Conservation (phyloP, 192 early-diverging fungal species). For the Coemansia asiatica region DNA sequence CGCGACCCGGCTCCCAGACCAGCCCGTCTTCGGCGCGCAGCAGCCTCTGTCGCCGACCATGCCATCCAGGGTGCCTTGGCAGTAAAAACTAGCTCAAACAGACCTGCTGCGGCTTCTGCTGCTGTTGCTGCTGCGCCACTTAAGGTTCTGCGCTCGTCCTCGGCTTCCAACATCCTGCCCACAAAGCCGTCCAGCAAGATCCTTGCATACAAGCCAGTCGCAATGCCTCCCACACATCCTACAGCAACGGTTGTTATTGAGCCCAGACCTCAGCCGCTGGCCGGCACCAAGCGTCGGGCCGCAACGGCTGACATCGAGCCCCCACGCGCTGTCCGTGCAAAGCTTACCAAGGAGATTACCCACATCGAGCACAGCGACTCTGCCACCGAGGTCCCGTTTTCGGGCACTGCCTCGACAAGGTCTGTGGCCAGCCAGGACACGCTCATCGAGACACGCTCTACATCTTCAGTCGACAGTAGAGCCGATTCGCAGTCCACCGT, state of each 20-base stretch:
- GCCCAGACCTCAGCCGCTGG: conserved; percentile 17
- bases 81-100: neutral
- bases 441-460: conserved; percentile 19
- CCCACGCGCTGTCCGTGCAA: conserved; percentile 29
- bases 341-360: conserved; percentile 15
- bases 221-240: conserved; percentile 5
- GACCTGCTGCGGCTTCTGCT: neutral
- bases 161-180: conserved; percentile 29
- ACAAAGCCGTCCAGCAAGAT: conserved; percentile 1
- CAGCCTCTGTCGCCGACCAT: conserved; percentile 1
- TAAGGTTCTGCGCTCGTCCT: conserved; percentile 23
- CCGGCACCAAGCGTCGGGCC: conserved; percentile 42
- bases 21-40: conserved; percentile 14
- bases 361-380: neutral
- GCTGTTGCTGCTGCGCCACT: conserved; percentile 6
- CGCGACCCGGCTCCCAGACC: conserved; percentile 28
- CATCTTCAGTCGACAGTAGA: conserved; percentile 18
- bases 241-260: neutral
- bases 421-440: conserved; percentile 20
- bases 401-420: conserved; percentile 8
- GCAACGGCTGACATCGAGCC: conserved; percentile 17
- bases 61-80: conserved; percentile 11
- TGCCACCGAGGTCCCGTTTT: neutral
- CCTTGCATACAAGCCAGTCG: neutral
- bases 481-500: conserved; percentile 44